Evolutionary conservation across 495 filamentous ascomycete species (phyloP).

Genomic region (Aspergillus olivimuriae): DNA sequence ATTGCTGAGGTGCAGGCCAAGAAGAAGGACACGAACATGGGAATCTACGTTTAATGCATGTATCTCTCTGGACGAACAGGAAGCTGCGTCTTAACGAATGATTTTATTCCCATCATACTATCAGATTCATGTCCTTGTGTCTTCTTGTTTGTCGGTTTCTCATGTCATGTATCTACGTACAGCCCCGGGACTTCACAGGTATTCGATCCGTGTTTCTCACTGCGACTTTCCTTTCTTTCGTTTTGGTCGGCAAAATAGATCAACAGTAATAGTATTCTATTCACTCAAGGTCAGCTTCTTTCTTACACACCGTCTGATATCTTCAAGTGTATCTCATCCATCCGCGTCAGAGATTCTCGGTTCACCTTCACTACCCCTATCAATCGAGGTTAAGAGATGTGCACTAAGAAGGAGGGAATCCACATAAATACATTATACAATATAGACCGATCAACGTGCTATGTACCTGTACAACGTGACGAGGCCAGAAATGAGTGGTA

Average conservation of each 20-base stretch:
- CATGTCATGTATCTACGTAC: slow-evolving; percentile 28
- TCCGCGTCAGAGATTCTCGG: too few relatives aligned
- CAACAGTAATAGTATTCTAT: too few relatives aligned
- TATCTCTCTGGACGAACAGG: neutral
- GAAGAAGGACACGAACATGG: slow-evolving; percentile 81
- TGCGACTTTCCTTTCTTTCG: too few relatives aligned
- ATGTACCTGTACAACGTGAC: neutral
- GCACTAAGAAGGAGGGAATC: too few relatives aligned
- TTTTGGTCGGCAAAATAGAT: too few relatives aligned
- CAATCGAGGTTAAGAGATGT: too few relatives aligned
- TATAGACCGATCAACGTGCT: neutral
- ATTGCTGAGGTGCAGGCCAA: slow-evolving; percentile 96
- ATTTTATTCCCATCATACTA: neutral
- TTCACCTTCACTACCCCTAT: too few relatives aligned
- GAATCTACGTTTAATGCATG: slow-evolving; percentile 41
- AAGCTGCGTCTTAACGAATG: neutral
- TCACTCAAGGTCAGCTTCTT: too few relatives aligned
- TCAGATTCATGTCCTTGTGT: neutral
- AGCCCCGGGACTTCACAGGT: slow-evolving; percentile 1
- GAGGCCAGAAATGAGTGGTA: neutral
- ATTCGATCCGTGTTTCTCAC: neutral
- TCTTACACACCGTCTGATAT: too few relatives aligned
- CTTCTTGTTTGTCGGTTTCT: slow-evolving; percentile 3
- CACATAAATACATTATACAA: neutral
- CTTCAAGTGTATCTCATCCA: too few relatives aligned